phyloP scores from a whole-genome alignment of 2,329 filamentous ascomycete genomes.

The Apiospora phragmitis region DNA sequence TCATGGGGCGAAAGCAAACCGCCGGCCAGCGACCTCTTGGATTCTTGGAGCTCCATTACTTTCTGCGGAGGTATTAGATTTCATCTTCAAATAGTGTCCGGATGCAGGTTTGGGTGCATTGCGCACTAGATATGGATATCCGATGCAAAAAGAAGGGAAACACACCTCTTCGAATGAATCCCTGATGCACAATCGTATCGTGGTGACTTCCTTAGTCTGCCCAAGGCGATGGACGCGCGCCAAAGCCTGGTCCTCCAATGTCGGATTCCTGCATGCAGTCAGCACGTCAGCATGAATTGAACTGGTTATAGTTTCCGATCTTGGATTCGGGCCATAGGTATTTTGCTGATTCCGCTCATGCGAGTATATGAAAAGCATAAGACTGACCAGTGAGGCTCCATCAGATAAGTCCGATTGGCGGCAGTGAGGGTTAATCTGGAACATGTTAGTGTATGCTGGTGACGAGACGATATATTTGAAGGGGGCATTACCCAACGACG shows the following conservation, averaged over 20 bases:
- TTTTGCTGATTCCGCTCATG: neutral
- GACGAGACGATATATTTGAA: too few species aligned
- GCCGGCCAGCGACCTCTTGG: slow-evolving; percentile 18
- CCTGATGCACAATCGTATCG: slow-evolving; percentile 37
- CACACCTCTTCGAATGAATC: slow-evolving; percentile 41
- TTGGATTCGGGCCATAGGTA: neutral
- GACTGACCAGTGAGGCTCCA: slow-evolving; percentile 48
- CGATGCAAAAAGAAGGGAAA: too few species aligned
- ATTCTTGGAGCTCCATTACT: slow-evolving; percentile 23
- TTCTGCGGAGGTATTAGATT: slow-evolving; percentile 10
- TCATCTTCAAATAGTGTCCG: neutral
- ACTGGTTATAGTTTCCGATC: neutral
- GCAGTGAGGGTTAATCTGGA: slow-evolving; percentile 46
- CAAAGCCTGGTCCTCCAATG: slow-evolving; percentile 44
- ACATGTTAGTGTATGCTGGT: neutral
- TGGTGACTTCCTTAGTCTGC: slow-evolving; percentile 37
- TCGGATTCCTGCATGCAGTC: slow-evolving; percentile 37
- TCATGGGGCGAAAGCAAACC: slow-evolving; percentile 14
- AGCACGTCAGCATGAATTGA: neutral
- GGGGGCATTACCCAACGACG: slow-evolving; percentile 44
- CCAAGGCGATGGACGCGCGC: slow-evolving; percentile 39
- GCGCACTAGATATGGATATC: too few species aligned
- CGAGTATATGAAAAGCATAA: neutral
- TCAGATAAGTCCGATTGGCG: slow-evolving; percentile 46
- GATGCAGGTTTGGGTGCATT: neutral